phyloP scores from a whole-genome alignment of 2,329 filamentous ascomycete genomes.

The Drechmeria coniospora region DNA sequence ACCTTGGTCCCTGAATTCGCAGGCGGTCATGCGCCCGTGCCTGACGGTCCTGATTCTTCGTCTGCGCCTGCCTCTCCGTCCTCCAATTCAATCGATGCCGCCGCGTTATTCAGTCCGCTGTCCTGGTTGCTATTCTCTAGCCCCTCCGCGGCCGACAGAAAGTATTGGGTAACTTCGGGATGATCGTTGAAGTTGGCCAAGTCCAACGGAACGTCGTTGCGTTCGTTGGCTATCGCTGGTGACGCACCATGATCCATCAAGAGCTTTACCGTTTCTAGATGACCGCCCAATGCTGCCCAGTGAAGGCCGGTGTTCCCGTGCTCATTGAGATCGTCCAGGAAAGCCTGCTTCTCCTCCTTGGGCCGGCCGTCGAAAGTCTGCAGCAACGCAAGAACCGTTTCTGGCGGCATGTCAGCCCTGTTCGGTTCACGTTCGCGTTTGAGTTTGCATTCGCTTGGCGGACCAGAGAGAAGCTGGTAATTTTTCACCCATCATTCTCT shows the following conservation, averaged over 20 bases:
- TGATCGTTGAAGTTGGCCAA: slow-evolving; percentile 57
- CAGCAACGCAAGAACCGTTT: slow-evolving; percentile 28
- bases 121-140: slow-evolving; percentile 32
- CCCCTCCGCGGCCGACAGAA: slow-evolving; percentile 31
- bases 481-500: too few relatives aligned
- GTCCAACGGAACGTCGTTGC: slow-evolving; percentile 68
- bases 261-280: slow-evolving; percentile 63
- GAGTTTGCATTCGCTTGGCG: too few relatives aligned
- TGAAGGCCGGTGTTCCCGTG: slow-evolving; percentile 85
- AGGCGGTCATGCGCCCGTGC: slow-evolving; percentile 1
- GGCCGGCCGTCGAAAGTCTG: slow-evolving; percentile 24
- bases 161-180: slow-evolving; percentile 47
- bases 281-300: slow-evolving; percentile 85
- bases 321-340: slow-evolving; percentile 56
- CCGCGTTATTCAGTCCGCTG: slow-evolving; percentile 24
- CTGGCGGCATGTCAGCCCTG: slow-evolving; percentile 12
- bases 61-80: slow-evolving; percentile 15
- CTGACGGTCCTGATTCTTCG: slow-evolving; percentile 5
- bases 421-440: too few relatives aligned
- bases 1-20: too few relatives aligned
- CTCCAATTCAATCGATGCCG: slow-evolving; percentile 22
- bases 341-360: slow-evolving; percentile 28
- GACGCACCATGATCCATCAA: slow-evolving; percentile 66
- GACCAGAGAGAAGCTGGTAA: too few relatives aligned
- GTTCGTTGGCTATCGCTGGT: slow-evolving; percentile 63